These are phyloP conservation scores for Graphium sp. DNA, from an alignment of 2,329 filamentous ascomycete species.

Conservation along the genomic window DNA sequence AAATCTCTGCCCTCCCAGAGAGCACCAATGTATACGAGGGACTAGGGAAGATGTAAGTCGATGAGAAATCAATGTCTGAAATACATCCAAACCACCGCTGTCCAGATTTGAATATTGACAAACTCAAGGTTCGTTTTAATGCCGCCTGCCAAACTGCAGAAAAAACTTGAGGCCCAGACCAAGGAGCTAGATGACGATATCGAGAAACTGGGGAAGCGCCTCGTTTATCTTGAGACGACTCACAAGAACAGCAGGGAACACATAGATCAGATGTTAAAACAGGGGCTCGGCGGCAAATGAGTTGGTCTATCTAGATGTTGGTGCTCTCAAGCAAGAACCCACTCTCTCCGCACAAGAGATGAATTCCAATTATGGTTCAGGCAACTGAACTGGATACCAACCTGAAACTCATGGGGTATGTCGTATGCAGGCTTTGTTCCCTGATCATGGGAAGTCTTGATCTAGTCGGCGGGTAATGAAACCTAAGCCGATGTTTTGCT, in stretches of 20 bases:
- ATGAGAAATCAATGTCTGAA: background rate
- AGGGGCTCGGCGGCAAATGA: background rate
- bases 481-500: too few species aligned
- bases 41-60: slow-evolving; percentile 81
- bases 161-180: slow-evolving; percentile 59
- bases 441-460: too few species aligned
- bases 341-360: too few species aligned
- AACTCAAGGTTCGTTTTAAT: slow-evolving; percentile 66
- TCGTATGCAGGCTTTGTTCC: too few species aligned
- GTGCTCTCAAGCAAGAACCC: too few species aligned
- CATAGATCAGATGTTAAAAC: slow-evolving; percentile 64
- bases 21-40: slow-evolving; percentile 82
- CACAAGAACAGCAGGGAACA: slow-evolving; percentile 87
- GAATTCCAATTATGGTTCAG: too few species aligned
- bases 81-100: background rate
- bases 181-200: slow-evolving; percentile 64
- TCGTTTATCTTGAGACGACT: slow-evolving; percentile 88
- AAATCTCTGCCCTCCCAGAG: slow-evolving; percentile 59
- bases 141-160: slow-evolving; percentile 54
- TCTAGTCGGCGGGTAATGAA: too few species aligned
- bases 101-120: background rate
- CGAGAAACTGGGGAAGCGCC: slow-evolving; percentile 66
- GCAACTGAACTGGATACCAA: too few species aligned
- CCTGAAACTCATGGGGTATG: too few species aligned
- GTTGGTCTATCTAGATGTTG: too few species aligned